Evolutionary conservation across 1,139 yeast genomes (phyloP).

Genomic region (Geotrichum phurueaensis): DNA sequence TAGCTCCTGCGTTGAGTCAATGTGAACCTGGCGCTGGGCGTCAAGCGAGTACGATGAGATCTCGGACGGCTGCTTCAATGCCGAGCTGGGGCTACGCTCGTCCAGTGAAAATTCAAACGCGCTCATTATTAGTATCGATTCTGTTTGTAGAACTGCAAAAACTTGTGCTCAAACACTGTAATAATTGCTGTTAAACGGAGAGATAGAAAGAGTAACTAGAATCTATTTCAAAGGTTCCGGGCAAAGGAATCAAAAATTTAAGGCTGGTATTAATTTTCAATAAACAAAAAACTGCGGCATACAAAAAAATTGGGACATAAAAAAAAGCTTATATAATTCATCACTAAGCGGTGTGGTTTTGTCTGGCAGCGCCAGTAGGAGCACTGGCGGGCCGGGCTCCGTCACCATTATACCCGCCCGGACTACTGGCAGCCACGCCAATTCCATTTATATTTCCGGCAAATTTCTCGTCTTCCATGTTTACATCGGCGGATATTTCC

Average conservation of each 20-base stretch:
- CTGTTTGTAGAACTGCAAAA: not conserved
- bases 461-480: not conserved
- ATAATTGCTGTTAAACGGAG: not conserved
- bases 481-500: not conserved
- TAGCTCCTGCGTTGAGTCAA: slow-evolving; percentile 46
- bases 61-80: slow-evolving; percentile 69
- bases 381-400: not conserved
- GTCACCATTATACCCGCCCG: not conserved
- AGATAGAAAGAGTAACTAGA: not conserved
- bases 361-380: not conserved
- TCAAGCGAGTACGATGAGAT: slow-evolving; percentile 54
- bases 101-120: slow-evolving; percentile 24
- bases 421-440: not conserved
- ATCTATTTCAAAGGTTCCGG: not conserved
- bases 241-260: not conserved
- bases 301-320: not conserved
- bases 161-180: not conserved
- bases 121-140: slow-evolving; percentile 2
- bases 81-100: slow-evolving; percentile 29
- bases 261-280: not conserved
- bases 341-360: not conserved
- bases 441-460: not conserved
- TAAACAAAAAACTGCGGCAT: not conserved
- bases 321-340: not conserved
- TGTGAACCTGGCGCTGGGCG: slow-evolving; percentile 43